These are phyloP conservation scores for Kluyveromyces marxianus DNA, from an alignment of 1,139 yeast genomes.

Conservation along the genomic window DNA sequence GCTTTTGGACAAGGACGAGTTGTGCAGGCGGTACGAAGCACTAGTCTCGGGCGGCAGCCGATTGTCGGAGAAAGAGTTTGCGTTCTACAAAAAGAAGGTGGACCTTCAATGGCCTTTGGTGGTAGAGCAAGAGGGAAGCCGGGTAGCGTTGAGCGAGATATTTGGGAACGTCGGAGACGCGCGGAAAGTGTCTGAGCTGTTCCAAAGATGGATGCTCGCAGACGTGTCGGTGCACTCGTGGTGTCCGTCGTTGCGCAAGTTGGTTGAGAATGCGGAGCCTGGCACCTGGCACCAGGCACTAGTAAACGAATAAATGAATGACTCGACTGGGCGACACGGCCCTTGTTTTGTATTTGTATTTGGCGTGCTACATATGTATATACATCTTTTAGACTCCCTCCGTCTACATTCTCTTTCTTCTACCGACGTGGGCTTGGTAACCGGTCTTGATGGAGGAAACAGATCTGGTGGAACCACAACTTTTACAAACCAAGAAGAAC, in stretches of 20 bases:
- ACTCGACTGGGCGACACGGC: no score
- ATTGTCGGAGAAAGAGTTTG: conserved; percentile 20
- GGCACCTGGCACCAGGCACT: background rate
- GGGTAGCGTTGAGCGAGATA: conserved; percentile 16
- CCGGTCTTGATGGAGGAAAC: conserved; percentile 98
- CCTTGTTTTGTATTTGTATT: background rate
- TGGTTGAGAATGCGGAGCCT: conserved; percentile 15
- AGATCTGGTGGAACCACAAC: conserved; percentile 96
- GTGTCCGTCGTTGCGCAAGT: conserved; percentile 30
- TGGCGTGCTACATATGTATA: background rate
- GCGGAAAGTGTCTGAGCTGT: conserved; percentile 12
- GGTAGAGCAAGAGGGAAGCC: conserved; percentile 18
- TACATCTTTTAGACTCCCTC: background rate
- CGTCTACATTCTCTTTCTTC: conserved; percentile 30
- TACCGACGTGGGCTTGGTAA: conserved; percentile 87
- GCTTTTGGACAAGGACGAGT: conserved; percentile 9
- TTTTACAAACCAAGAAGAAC: conserved; percentile 95
- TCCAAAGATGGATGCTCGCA: conserved; percentile 28
- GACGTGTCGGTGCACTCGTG: conserved; percentile 27
- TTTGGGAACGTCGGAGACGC: conserved; percentile 14
- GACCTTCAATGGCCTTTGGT: conserved; percentile 5
- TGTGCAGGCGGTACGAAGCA: conserved; percentile 13
- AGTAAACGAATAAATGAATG: no score
- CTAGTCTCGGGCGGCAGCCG: conserved; percentile 14
- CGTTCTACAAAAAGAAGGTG: conserved; percentile 24